Conservation (phyloP, 495 filamentous ascomycete genomes). For the Oidiodendron maius region DNA sequence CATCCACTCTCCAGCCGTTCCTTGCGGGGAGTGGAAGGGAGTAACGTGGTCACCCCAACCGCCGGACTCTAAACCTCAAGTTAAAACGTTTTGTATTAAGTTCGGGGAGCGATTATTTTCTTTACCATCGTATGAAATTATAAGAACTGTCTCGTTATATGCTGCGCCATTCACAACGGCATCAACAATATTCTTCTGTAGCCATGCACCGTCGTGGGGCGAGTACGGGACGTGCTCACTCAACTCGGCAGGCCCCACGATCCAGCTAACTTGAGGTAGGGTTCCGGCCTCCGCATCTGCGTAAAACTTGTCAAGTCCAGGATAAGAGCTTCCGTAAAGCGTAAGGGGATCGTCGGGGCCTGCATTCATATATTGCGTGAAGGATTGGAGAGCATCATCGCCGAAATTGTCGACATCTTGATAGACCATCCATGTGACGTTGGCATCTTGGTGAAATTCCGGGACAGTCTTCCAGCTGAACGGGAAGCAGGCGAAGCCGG, state of each 20-base stretch:
- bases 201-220: slow-evolving; percentile 28
- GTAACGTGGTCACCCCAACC: slow-evolving; percentile 28
- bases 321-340: slow-evolving; percentile 23
- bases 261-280: slow-evolving; percentile 25
- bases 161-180: slow-evolving; percentile 20
- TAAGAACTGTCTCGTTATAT: slow-evolving; percentile 27
- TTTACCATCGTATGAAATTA: slow-evolving; percentile 27
- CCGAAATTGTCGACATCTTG: slow-evolving; percentile 27
- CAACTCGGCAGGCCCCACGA: slow-evolving; percentile 26
- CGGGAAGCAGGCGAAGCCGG: slow-evolving; percentile 22
- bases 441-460: slow-evolving; percentile 25
- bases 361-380: slow-evolving; percentile 25
- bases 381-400: slow-evolving; percentile 25
- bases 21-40: slow-evolving; percentile 24
- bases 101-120: background rate
- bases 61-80: slow-evolving; percentile 20
- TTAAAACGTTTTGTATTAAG: background rate
- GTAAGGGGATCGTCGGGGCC: slow-evolving; percentile 14
- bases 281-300: slow-evolving; percentile 22
- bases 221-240: slow-evolving; percentile 27
- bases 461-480: slow-evolving; percentile 26
- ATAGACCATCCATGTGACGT: slow-evolving; percentile 28
- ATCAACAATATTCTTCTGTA: slow-evolving; percentile 26
- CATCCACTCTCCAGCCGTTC: slow-evolving; percentile 29
- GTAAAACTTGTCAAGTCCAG: slow-evolving; percentile 26